Conservation (phyloP, 768 basidiomycete genomes). For the Clathrus columnatus region DNA sequence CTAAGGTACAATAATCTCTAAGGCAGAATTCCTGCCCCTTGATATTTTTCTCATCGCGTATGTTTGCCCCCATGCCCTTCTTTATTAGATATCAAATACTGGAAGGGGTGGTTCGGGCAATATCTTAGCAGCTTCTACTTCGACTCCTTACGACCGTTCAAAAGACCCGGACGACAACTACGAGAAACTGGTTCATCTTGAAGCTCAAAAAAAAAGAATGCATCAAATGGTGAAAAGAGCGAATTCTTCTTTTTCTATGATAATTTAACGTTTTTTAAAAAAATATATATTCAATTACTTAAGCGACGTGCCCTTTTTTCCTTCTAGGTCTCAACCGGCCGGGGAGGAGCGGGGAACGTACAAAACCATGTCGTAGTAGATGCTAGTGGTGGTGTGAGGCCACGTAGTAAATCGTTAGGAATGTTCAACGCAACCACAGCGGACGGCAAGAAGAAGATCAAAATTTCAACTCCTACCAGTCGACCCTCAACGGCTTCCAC, state of each 20-base stretch:
- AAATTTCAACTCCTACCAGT: neutral
- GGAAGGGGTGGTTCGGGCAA: conserved; percentile 6
- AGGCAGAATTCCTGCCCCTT: neutral
- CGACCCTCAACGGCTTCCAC: neutral
- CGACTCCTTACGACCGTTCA: neutral
- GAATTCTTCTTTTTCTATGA: neutral
- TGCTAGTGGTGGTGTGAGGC: neutral
- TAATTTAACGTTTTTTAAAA: neutral
- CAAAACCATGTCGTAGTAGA: neutral
- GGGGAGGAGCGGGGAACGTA: conserved; percentile 1
- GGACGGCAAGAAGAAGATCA: neutral
- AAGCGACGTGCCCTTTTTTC: neutral
- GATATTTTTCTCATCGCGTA: neutral
- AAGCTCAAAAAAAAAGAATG: neutral
- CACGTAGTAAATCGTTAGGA: neutral
- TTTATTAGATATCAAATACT: neutral
- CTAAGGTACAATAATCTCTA: neutral
- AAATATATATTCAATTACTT: no score
- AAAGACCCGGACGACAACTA: conserved; percentile 7
- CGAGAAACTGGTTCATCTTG: neutral
- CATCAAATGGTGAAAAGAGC: neutral
- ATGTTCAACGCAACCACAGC: neutral
- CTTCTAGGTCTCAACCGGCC: conserved; percentile 1
- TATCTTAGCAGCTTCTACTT: neutral
- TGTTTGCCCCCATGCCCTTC: neutral